These are phyloP conservation scores for Areca catechu DNA, from an alignment of 176 grass and related monocot genomes.

Conservation along the genomic window DNA sequence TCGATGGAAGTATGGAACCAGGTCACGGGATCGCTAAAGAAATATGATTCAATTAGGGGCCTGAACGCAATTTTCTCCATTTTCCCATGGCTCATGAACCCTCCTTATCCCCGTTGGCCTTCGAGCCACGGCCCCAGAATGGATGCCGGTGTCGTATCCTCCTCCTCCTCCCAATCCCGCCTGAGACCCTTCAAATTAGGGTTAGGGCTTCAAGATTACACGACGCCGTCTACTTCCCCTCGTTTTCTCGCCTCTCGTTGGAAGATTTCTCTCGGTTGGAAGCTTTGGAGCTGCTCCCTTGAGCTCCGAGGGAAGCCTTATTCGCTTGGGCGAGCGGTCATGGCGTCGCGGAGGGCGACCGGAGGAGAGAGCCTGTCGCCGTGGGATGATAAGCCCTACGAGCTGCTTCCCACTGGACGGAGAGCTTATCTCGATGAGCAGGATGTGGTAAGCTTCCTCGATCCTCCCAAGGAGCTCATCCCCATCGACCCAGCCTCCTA, in stretches of 20 bases:
- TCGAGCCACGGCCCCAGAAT: too few relatives aligned
- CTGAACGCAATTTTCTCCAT: too few relatives aligned
- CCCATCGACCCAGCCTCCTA: slow-evolving; percentile 19
- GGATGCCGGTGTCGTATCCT: background rate
- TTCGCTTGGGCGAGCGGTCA: background rate
- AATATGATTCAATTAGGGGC: too few relatives aligned
- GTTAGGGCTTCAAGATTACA: background rate
- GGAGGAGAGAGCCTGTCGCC: background rate
- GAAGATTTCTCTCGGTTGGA: too few relatives aligned
- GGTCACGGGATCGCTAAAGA: too few relatives aligned
- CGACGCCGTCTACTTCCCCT: background rate
- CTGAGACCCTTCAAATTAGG: slow-evolving; percentile 2
- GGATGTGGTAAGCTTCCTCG: slow-evolving; percentile 21
- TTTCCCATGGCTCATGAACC: too few relatives aligned
- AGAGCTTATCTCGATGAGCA: slow-evolving; percentile 21
- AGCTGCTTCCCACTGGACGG: slow-evolving; percentile 10
- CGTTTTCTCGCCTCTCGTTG: too few relatives aligned
- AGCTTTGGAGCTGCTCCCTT: too few relatives aligned
- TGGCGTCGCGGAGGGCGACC: background rate
- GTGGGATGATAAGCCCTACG: slow-evolving; percentile 22
- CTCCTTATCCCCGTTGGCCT: too few relatives aligned
- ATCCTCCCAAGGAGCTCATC: slow-evolving; percentile 23
- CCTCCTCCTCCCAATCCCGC: background rate
- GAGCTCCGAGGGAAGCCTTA: too few relatives aligned
- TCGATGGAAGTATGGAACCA: too few relatives aligned